Conservation (phyloP, 148 eudicot genomes). For the Pouteria glomerata region DNA sequence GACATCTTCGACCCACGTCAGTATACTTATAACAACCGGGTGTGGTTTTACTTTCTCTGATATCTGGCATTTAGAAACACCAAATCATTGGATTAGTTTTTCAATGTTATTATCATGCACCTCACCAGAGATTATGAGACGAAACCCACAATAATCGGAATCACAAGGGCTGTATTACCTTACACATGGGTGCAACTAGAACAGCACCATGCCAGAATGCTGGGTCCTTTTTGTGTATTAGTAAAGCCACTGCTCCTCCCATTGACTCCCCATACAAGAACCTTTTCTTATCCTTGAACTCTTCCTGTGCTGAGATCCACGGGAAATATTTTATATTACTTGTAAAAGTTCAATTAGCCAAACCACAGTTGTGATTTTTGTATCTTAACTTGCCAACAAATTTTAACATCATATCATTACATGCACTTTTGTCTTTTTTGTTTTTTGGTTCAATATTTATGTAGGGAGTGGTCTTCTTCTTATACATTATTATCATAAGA, state of each 20-base stretch:
- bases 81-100: not conserved
- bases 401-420: no score
- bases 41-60: slow-evolving; percentile 99
- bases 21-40: slow-evolving; percentile 61
- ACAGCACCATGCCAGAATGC: slow-evolving; percentile 89
- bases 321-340: no score
- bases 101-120: not conserved
- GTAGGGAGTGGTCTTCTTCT: no score
- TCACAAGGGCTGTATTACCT: no score
- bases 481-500: no score
- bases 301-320: slow-evolving; percentile 53
- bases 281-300: slow-evolving; percentile 63
- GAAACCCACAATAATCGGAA: no score
- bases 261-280: slow-evolving; percentile 96
- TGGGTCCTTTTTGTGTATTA: slow-evolving; percentile 79
- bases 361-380: no score
- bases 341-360: no score
- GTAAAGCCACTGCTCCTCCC: slow-evolving; percentile 96
- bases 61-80: slow-evolving; percentile 40
- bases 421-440: no score
- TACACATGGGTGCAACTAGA: slow-evolving; percentile 99
- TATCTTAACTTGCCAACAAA: no score
- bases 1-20: slow-evolving; percentile 81
- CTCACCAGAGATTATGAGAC: no score
- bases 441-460: no score